Evolutionary conservation across 208 protist species (phyloP), one percentile per base, ranked within the genome.

Genomic region (Trichomonas gallinae): DNA sequence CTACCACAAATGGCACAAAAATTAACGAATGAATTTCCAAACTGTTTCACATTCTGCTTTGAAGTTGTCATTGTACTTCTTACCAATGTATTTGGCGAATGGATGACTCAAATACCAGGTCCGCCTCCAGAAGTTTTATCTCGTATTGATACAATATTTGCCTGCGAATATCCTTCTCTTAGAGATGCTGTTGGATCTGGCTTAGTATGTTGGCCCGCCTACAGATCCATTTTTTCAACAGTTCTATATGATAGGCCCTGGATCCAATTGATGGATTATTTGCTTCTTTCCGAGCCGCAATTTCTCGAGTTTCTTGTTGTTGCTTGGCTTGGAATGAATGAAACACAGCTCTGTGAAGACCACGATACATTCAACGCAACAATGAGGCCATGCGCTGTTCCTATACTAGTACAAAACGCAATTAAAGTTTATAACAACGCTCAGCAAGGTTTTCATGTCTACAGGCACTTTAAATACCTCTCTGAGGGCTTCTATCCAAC

Each of bases 61-160:
- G 87, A 93, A 93, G 44, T 40, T 26, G 17, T 44, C 17, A 51
- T 93, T 34, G 46, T 44, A 13, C 38, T 93, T 2, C 44, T 93
- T 51, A 93, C 87, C 34, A 93, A 93, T 26, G 17, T 15, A 15
- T 93, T 93, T 40, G 11, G 40, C 11, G 87, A 93, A 21, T 93
- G 87, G 87, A 34, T 93, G 17, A 48, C 87, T 17, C 40, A 48
- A 6, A 42, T 93, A 38, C 44, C 44, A 34, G 44, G 87, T 93
- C 87, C 87, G 34, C 87, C 87, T 11, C 87, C 87, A 34, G 44
- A 93, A 93, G 87, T 93, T 93, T 93, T 93, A 93, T 58, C 87
- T 34, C 9, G 87, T 38, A 93, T 93, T 51, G 87, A 93, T 93
- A 42, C 87, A 0, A 93, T 93, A 0, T 93, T 93, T 38, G 42